Base-by-base conservation (phyloP, 345 rosid genomes). In the Excoecaria agallocha region DNA sequence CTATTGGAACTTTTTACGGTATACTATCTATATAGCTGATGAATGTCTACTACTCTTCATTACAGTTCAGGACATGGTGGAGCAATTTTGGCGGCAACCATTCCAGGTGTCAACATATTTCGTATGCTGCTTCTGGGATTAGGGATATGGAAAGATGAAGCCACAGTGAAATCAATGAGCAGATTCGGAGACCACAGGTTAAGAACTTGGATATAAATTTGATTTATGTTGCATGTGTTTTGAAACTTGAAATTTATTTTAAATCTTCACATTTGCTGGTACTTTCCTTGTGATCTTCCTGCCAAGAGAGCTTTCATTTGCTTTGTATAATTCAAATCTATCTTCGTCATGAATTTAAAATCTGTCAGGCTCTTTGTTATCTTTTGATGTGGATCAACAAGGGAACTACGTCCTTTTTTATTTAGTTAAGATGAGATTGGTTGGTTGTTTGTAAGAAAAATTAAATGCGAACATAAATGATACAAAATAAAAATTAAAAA, bases 121-220 rank as follows among this genome's bases (percentile, higher is more conserved):
- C 86, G 89, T 60, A 80, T 93, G 96, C 83, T 95, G 80, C 84
- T 95, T 54, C 75, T 95, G 69, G 99, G 99, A 35, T 79, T 77
- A 69, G 97, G 98, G 69, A 76, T 91, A 49, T 82, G 80, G 90
- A 90, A 93, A 72, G 92, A 93, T 77, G 92, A 91, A 84, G 96
- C 91, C 73, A 90, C 85, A 0, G 93, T 93, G 77, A 90, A 91
- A 90, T 91, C 99, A 68, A 95, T 93, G 97, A 90, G 98, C 85
- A 88, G 99, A 89, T 84, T 82, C 51, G 98, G 99, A 72, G 89
- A 95, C 74, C 83, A 74, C 86, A 91, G 99, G 99, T 93, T 76
- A 55, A 59, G 58, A 61, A 41, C 56, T 69, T 10, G 12, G 46
- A 62, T 63, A 50, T 52, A 55, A 58, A 37, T 25, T 57, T 69